Conservation (phyloP, 352 stramenopile species). For the Phytophthora crassamura region DNA sequence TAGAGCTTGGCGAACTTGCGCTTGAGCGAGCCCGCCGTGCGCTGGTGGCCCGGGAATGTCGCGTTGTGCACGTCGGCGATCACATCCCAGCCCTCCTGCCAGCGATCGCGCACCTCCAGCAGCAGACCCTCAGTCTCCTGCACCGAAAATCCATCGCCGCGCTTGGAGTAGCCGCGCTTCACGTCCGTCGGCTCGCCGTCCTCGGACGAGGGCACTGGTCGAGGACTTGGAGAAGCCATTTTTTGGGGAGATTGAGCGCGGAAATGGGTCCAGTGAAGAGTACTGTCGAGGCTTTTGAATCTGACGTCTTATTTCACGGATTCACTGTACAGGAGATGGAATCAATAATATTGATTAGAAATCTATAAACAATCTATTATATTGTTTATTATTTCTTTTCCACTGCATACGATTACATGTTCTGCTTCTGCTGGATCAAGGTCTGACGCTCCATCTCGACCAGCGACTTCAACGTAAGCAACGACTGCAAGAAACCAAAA, state of each 20-base stretch:
- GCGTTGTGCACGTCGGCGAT: conserved; percentile 43
- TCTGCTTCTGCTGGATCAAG: too few species aligned
- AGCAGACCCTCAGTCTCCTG: conserved; percentile 41
- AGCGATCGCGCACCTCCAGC: conserved; percentile 33
- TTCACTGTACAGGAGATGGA: too few species aligned
- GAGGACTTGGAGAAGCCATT: conserved; percentile 29
- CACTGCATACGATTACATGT: too few species aligned
- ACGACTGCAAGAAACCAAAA: too few species aligned
- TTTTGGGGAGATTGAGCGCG: conserved; percentile 25
- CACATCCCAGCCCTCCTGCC: conserved; percentile 45
- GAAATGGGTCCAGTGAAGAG: background rate
- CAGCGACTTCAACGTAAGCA: too few species aligned
- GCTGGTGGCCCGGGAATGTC: conserved; percentile 42
- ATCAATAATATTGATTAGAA: too few species aligned
- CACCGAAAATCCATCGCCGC: conserved; percentile 42
- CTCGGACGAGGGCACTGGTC: conserved; percentile 12
- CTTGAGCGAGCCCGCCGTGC: conserved; percentile 43
- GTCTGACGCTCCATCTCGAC: too few species aligned
- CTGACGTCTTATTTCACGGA: too few species aligned
- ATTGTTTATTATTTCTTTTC: too few species aligned
- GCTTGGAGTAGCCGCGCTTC: conserved; percentile 30
- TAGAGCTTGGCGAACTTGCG: conserved; percentile 50
- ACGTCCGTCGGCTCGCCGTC: conserved; percentile 6
- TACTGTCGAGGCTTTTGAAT: too few species aligned
- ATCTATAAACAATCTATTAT: too few species aligned